Evolutionary conservation across 2,329 filamentous ascomycete genomes (phyloP).

Genomic region (Fusarium begoniae): DNA sequence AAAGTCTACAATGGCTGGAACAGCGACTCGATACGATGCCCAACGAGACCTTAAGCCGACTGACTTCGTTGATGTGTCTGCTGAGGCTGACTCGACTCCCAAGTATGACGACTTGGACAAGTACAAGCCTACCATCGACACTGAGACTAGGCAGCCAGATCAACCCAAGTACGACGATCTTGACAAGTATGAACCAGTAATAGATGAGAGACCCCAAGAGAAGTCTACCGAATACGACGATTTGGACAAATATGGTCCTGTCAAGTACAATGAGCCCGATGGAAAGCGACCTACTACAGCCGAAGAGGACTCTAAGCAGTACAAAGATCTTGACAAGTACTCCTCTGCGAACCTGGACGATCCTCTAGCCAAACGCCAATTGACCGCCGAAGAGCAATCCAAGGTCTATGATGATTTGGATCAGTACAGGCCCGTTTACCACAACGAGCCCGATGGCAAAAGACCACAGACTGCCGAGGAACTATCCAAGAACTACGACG

Average conservation of each 20-base stretch:
- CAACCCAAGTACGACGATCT: slow-evolving; percentile 46
- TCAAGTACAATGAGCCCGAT: slow-evolving; percentile 45
- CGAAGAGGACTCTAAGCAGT: slow-evolving; percentile 46
- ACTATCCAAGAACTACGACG: slow-evolving; percentile 49
- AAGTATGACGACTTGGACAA: slow-evolving; percentile 48
- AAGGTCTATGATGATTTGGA: slow-evolving; percentile 53
- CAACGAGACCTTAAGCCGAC: slow-evolving; percentile 49
- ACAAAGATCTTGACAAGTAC: slow-evolving; percentile 51
- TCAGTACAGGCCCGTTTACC: slow-evolving; percentile 47
- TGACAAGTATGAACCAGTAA: slow-evolving; percentile 49
- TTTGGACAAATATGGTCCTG: slow-evolving; percentile 50
- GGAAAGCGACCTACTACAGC: slow-evolving; percentile 31
- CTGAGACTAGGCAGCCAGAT: slow-evolving; percentile 27
- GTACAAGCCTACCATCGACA: slow-evolving; percentile 49
- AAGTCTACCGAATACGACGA: slow-evolving; percentile 48
- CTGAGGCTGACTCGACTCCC: slow-evolving; percentile 37
- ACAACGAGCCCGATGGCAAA: slow-evolving; percentile 50
- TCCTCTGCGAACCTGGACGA: slow-evolving; percentile 44
- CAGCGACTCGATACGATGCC: slow-evolving; percentile 44
- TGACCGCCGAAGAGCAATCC: slow-evolving; percentile 48
- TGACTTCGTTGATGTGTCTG: slow-evolving; percentile 36
- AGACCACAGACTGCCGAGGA: slow-evolving; percentile 45
- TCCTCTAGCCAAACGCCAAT: slow-evolving; percentile 38
- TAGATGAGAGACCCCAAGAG: slow-evolving; percentile 43
- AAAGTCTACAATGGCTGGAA: slow-evolving; percentile 35